Percentiles rank a stretch among this genome's conserved stretches.
Conservation (phyloP, 2,329 filamentous ascomycete species). For the Penicillium hordei region DNA sequence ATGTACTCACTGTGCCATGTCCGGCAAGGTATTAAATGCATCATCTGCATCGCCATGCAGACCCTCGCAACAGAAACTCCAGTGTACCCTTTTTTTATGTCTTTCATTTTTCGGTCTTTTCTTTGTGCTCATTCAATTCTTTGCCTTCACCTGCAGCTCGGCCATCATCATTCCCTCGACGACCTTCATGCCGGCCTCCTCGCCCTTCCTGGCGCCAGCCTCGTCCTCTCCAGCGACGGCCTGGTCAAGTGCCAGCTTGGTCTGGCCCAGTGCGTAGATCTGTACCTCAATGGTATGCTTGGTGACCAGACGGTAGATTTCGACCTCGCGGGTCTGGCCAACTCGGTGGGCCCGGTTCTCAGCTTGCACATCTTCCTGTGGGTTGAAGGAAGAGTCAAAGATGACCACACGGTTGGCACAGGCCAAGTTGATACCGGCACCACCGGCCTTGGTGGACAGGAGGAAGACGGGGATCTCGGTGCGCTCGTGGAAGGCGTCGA, state of each 20-base stretch:
- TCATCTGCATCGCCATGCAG: constrained; percentile 6
- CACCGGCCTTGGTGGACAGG: constrained; percentile 87
- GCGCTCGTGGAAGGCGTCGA: constrained; percentile 81
- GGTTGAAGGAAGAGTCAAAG: constrained; percentile 96
- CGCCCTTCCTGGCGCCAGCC: constrained; percentile 51
- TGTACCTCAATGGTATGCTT: constrained; percentile 86
- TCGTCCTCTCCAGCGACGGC: constrained; percentile 62
- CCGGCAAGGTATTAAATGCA: constrained; percentile 2
- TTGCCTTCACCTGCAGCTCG: constrained; percentile 31
- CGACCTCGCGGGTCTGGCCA: constrained; percentile 85
- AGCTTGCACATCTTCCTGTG: constrained; percentile 96
- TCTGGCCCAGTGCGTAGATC: constrained; percentile 85
- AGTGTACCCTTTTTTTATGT: background rate
- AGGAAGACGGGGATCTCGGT: constrained; percentile 82
- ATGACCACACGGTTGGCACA: constrained; percentile 97
- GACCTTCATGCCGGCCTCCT: constrained; percentile 51
- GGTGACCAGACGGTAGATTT: constrained; percentile 82
- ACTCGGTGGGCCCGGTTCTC: constrained; percentile 96
- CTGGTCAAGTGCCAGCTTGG: constrained; percentile 86
- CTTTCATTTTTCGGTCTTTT: background rate
- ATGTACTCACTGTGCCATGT: constrained; percentile 4
- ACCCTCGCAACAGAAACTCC: constrained; percentile 6
- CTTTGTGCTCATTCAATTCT: constrained; percentile 14
- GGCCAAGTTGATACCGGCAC: constrained; percentile 95
- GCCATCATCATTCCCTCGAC: constrained; percentile 52